Percentiles rank a stretch among this genome's conserved stretches.
These are phyloP conservation scores for Petasospora fabianii DNA, from an alignment of 1,139 yeast species.

Conservation along the genomic window DNA sequence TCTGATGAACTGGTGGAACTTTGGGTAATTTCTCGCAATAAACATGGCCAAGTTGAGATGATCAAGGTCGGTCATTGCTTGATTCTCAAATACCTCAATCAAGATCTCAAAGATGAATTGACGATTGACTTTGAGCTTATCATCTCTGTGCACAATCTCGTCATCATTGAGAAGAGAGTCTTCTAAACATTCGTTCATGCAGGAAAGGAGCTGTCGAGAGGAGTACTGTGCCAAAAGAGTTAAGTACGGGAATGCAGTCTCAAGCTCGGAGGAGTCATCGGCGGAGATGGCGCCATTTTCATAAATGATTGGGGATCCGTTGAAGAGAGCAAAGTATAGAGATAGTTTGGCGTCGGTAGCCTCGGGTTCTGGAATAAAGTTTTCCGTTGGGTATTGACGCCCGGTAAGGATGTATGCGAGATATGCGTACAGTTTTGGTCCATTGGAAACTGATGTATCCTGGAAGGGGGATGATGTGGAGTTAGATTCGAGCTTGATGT, in stretches of 20 bases:
- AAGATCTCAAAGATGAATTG: constrained; percentile 28
- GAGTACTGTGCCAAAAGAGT: constrained; percentile 45
- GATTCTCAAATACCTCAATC: constrained; percentile 23
- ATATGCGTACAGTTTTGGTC: constrained; percentile 50
- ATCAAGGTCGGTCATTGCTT: constrained; percentile 20
- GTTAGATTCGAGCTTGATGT: constrained; percentile 27
- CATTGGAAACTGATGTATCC: constrained; percentile 10
- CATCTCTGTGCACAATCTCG: constrained; percentile 26
- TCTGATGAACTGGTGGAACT: constrained; percentile 72
- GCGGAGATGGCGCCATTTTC: constrained; percentile 29
- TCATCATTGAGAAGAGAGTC: constrained; percentile 62
- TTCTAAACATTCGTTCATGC: constrained; percentile 76
- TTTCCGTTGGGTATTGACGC: constrained; percentile 74
- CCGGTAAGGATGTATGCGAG: constrained; percentile 72
- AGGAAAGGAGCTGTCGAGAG: constrained; percentile 56
- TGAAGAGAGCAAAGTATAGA: constrained; percentile 54
- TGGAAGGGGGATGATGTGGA: neutral
- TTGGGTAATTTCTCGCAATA: constrained; percentile 74
- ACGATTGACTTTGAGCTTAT: constrained; percentile 25
- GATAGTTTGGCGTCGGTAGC: constrained; percentile 42
- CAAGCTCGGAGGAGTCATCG: constrained; percentile 29
- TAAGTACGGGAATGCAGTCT: constrained; percentile 58
- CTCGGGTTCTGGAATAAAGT: constrained; percentile 35
- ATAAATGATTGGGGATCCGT: constrained; percentile 38
- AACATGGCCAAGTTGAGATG: constrained; percentile 54